Percentiles rank a stretch among this genome's conserved stretches.
Conservation (phyloP, 2,329 filamentous ascomycete genomes). For the Colletotrichum sansevieriae region DNA sequence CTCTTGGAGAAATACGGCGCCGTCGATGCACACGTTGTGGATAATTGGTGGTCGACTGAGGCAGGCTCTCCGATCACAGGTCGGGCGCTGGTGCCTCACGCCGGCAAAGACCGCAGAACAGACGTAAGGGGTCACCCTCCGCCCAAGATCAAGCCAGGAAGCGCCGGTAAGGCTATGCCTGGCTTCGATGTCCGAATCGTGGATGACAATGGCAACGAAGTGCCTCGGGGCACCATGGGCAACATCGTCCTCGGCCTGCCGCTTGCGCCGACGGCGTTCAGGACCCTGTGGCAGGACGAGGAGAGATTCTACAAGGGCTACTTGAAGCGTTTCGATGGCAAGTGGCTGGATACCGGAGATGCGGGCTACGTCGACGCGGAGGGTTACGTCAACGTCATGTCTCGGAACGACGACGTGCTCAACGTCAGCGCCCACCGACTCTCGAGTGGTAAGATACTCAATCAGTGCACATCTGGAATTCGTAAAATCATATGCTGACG, state of each 20-base stretch:
- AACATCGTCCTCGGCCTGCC: conserved; percentile 91
- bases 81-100: conserved; percentile 67
- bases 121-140: conserved; percentile 53
- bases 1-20: conserved; percentile 77
- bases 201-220: conserved; percentile 81
- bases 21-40: conserved; percentile 68
- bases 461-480: no score
- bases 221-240: conserved; percentile 82
- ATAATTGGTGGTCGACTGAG: conserved; percentile 74
- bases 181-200: conserved; percentile 91
- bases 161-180: conserved; percentile 90
- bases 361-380: conserved; percentile 87
- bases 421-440: conserved; percentile 96
- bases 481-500: no score
- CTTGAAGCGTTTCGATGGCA: conserved; percentile 82
- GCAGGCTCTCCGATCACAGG: conserved; percentile 71
- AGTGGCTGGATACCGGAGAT: conserved; percentile 93
- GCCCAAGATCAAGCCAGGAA: conserved; percentile 81
- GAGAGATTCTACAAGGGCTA: conserved; percentile 89
- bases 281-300: conserved; percentile 87
- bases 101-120: conserved; percentile 66
- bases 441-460: conserved; percentile 75
- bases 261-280: conserved; percentile 86
- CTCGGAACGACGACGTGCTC: conserved; percentile 84
- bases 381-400: conserved; percentile 75